Evolutionary conservation across 2,329 filamentous ascomycete genomes (phyloP).

Genomic region (Penicillium vulpinum): DNA sequence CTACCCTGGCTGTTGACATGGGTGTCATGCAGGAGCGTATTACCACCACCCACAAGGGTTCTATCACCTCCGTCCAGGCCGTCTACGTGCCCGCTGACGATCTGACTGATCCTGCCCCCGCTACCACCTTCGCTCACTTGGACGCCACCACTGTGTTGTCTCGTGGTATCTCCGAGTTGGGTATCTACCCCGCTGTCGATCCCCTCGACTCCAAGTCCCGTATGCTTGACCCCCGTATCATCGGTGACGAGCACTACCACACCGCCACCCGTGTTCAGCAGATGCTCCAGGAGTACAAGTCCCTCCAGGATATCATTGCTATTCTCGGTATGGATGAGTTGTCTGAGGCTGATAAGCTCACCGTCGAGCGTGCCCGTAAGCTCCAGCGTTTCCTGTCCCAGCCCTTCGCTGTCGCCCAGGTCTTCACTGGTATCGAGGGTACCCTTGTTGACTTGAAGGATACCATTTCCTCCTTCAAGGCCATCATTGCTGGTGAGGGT

Average conservation of each 20-base stretch:
- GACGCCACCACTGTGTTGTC: conserved; percentile 99
- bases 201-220: conserved; percentile 99
- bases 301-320: conserved; percentile 99
- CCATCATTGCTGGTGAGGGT: conserved; percentile 90
- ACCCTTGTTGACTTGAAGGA: conserved; percentile 97
- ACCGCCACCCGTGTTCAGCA: conserved; percentile 94
- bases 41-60: conserved; percentile 98
- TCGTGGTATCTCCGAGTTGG: conserved; percentile 99
- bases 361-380: conserved; percentile 99
- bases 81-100: conserved; percentile 99
- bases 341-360: conserved; percentile 98
- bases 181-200: conserved; percentile 99
- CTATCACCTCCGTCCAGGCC: conserved; percentile 99
- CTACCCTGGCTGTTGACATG: conserved; percentile 98
- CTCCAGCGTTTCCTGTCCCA: conserved; percentile 99
- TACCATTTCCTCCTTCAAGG: conserved; percentile 96
- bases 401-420: conserved; percentile 88
- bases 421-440: conserved; percentile 81
- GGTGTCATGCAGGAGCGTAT: conserved; percentile 99
- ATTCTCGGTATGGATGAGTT: conserved; percentile 99
- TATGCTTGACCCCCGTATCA: conserved; percentile 98
- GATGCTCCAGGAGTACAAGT: conserved; percentile 99
- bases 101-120: conserved; percentile 99
- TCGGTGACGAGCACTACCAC: conserved; percentile 97
- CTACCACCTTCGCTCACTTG: conserved; percentile 99